A percentile compares a stretch with the other conserved stretches of the same genome.
Evolutionary conservation across 2,329 filamentous ascomycete genomes (phyloP).

Genomic region (Chaetomium sp.): DNA sequence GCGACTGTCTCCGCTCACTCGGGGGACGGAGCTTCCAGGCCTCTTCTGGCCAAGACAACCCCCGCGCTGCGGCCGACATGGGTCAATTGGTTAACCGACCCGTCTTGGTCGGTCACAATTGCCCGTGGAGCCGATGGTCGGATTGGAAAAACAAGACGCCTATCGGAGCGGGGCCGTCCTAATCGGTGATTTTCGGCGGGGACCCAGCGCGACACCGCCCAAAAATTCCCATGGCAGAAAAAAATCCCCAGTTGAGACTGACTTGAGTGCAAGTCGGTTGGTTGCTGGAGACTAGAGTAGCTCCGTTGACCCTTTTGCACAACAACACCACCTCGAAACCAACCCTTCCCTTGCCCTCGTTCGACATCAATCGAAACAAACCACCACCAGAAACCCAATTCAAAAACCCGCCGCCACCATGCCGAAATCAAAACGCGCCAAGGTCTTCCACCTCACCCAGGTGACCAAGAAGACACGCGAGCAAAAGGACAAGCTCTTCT

Average conservation of each 20-base stretch:
- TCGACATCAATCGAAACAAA: neutral
- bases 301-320: neutral
- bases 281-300: constrained; percentile 1
- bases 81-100: neutral
- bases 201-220: constrained; percentile 29
- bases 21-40: neutral
- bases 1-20: neutral
- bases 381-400: neutral
- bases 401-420: constrained; percentile 51
- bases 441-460: constrained; percentile 86
- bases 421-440: constrained; percentile 95
- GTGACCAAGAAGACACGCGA: constrained; percentile 91
- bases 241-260: constrained; percentile 26
- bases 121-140: neutral
- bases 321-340: neutral
- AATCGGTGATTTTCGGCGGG: constrained; percentile 14
- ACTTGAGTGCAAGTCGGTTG: neutral
- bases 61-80: neutral
- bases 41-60: neutral
- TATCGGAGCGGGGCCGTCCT: constrained; percentile 16
- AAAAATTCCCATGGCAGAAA: constrained; percentile 36
- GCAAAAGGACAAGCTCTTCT: constrained; percentile 85
- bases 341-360: neutral
- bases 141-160: constrained; percentile 10
- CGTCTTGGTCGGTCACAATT: neutral